These are phyloP conservation scores for Myriosclerotinia duriaeana DNA, from an alignment of 2,329 filamentous ascomycete genomes.

Conservation along the genomic window DNA sequence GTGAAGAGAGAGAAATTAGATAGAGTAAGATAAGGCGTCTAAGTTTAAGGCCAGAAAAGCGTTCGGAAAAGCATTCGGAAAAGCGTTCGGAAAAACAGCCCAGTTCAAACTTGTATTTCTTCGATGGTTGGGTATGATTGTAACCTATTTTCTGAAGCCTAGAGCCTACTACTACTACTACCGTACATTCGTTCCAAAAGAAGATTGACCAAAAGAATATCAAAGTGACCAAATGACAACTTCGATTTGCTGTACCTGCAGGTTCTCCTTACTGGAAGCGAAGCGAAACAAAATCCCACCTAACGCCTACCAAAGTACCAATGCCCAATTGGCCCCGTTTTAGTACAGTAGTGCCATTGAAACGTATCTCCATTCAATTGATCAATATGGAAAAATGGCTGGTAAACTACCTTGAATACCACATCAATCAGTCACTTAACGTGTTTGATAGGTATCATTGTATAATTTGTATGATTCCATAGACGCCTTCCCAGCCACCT, in stretches of 20 bases:
- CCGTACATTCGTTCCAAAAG: too few species aligned
- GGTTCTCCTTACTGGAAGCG: slow-evolving; percentile 11
- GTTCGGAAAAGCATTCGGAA: too few species aligned
- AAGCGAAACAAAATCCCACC: slow-evolving; percentile 11
- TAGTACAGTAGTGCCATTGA: slow-evolving; percentile 10
- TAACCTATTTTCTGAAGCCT: too few species aligned
- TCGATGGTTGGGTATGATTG: neutral
- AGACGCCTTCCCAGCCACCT: slow-evolving; percentile 19
- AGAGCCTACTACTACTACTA: too few species aligned
- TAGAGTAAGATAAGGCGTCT: neutral
- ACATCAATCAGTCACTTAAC: too few species aligned
- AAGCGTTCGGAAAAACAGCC: neutral
- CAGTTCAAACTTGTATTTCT: neutral
- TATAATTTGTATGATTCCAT: too few species aligned
- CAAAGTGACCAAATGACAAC: neutral
- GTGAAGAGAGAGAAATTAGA: too few species aligned
- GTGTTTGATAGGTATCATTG: too few species aligned
- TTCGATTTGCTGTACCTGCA: neutral
- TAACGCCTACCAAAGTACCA: slow-evolving; percentile 3
- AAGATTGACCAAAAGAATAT: too few species aligned
- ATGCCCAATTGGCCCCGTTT: slow-evolving; percentile 16
- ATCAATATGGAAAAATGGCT: slow-evolving; percentile 24
- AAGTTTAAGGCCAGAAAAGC: neutral
- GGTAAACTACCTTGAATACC: too few species aligned
- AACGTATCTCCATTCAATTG: slow-evolving; percentile 16